These are phyloP conservation scores for Camelina laxa DNA, from an alignment of 345 rosid species.

Conservation along the genomic window DNA sequence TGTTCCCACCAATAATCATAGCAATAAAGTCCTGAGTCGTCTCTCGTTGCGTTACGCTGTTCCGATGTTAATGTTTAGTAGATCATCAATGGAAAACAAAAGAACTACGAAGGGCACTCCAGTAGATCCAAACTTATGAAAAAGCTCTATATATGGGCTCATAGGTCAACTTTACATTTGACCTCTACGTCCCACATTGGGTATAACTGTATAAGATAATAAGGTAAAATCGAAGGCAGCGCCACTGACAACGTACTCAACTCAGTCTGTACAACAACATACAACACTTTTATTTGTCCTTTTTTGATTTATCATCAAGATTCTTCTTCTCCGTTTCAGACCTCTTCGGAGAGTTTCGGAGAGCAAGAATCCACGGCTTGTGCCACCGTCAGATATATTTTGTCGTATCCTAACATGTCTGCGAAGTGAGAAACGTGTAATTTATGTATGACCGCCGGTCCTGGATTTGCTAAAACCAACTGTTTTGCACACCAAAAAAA, in stretches of 20 bases:
- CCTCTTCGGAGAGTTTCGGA: conserved; percentile 48
- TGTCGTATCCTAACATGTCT: conserved; percentile 59
- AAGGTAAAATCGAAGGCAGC: not conserved
- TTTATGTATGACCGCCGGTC: conserved; percentile 69
- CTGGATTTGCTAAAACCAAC: conserved; percentile 83
- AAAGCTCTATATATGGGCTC: not conserved
- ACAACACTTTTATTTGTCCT: not conserved
- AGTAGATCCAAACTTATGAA: not conserved
- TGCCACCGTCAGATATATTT: conserved; percentile 71
- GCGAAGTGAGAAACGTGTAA: conserved; percentile 61
- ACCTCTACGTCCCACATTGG: conserved; percentile 18
- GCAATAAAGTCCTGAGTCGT: conserved; percentile 17
- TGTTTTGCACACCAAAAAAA: conserved; percentile 28
- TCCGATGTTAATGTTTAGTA: not conserved
- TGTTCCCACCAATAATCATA: conserved; percentile 13
- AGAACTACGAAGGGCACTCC: not conserved
- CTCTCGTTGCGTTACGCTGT: conserved; percentile 19
- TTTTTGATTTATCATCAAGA: conserved; percentile 25
- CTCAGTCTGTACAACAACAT: conserved; percentile 9
- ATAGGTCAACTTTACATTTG: conserved; percentile 33
- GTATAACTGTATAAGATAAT: conserved; percentile 8
- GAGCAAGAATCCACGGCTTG: conserved; percentile 65
- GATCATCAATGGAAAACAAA: no score
- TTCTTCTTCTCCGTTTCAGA: conserved; percentile 27
- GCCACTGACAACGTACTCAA: conserved; percentile 15